These are phyloP conservation scores for Vickermania ingenoplastis DNA, from an alignment of 208 protist species.

Conservation along the genomic window DNA sequence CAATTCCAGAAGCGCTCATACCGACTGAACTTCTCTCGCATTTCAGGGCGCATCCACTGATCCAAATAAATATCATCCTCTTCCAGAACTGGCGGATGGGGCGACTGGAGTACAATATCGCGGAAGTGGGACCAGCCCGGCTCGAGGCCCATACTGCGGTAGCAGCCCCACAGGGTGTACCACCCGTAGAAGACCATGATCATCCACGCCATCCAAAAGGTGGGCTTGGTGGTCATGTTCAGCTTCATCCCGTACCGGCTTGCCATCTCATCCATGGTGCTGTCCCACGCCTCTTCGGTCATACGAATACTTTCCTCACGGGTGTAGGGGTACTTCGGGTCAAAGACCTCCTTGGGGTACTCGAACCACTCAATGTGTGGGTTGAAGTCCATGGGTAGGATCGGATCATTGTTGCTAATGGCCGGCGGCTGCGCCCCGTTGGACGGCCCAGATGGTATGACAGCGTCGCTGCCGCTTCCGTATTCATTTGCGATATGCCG, in stretches of 20 bases:
- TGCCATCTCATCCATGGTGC: conserved; percentile 86
- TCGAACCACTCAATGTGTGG: conserved; percentile 90
- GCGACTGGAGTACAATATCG: conserved; percentile 54
- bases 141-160: conserved; percentile 78
- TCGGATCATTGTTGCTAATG: conserved; percentile 67
- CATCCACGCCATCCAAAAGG: conserved; percentile 81
- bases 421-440: conserved; percentile 28
- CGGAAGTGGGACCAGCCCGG: conserved; percentile 76
- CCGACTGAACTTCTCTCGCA: conserved; percentile 70
- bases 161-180: conserved; percentile 86
- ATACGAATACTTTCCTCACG: conserved; percentile 85
- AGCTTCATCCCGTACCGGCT: conserved; percentile 80
- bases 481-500: neutral
- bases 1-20: conserved; percentile 85
- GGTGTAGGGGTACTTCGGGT: conserved; percentile 86
- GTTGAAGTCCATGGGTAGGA: conserved; percentile 88
- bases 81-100: conserved; percentile 69
- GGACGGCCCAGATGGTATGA: neutral
- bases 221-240: conserved; percentile 77
- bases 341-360: conserved; percentile 85
- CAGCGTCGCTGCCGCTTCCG: neutral
- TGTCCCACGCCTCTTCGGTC: conserved; percentile 84
- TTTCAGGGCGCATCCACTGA: conserved; percentile 82
- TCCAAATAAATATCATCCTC: conserved; percentile 87
- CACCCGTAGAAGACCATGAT: conserved; percentile 80